Percentiles rank a stretch among this genome's conserved stretches.
These are phyloP conservation scores for Epichloe sylvatica DNA, from an alignment of 2,329 filamentous ascomycete genomes.

Conservation along the genomic window DNA sequence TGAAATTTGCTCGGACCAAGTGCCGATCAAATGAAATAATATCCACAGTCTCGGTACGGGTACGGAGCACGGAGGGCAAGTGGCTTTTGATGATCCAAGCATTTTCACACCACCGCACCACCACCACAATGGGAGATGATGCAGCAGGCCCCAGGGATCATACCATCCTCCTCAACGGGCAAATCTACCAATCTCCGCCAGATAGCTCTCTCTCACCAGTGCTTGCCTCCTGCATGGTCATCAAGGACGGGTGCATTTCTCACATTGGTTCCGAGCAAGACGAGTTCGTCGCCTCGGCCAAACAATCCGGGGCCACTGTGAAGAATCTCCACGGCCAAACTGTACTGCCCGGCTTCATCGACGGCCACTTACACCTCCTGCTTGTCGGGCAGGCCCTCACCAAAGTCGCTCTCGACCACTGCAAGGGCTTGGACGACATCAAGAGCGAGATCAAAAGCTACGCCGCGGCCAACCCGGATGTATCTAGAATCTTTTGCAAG, in stretches of 20 bases:
- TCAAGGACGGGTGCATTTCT: conserved; percentile 20
- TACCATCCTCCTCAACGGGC: conserved; percentile 12
- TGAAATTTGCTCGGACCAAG: too few relatives aligned
- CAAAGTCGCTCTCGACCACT: conserved; percentile 35
- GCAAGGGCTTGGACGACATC: conserved; percentile 36
- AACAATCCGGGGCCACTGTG: conserved; percentile 10
- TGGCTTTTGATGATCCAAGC: too few relatives aligned
- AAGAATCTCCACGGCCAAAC: conserved; percentile 20
- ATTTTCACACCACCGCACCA: too few relatives aligned
- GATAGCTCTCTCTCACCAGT: not conserved
- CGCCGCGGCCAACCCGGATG: conserved; percentile 31
- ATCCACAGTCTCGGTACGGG: too few relatives aligned
- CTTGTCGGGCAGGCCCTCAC: conserved; percentile 38
- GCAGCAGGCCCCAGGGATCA: too few relatives aligned
- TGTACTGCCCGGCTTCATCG: conserved; percentile 42
- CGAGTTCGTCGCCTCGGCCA: conserved; percentile 11
- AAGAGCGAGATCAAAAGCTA: conserved; percentile 29
- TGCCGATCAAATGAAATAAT: too few relatives aligned
- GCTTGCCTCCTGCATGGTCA: conserved; percentile 17
- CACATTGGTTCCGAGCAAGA: conserved; percentile 20
- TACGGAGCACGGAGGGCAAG: too few relatives aligned
- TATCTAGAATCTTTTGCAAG: conserved; percentile 35
- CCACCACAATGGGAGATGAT: too few relatives aligned
- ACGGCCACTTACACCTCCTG: conserved; percentile 43
- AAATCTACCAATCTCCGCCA: conserved; percentile 9